These are phyloP conservation scores for Bipolaris gigantea DNA, from an alignment of 2,329 filamentous ascomycete genomes.

Conservation along the genomic window DNA sequence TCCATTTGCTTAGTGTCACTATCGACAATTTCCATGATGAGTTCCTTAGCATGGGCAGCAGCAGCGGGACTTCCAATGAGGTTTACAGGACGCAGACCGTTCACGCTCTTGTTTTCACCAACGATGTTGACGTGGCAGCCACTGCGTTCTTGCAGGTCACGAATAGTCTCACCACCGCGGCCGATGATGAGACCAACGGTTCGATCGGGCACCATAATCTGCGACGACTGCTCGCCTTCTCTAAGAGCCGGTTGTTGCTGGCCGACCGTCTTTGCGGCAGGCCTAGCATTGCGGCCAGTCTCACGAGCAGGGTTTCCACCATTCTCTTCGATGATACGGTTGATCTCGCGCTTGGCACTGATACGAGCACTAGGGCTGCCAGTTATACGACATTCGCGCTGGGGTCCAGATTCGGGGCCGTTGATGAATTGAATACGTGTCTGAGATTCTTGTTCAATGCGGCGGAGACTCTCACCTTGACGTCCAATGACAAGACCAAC, in stretches of 20 bases:
- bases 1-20: slow-evolving; percentile 68
- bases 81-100: slow-evolving; percentile 86
- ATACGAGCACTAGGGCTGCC: slow-evolving; percentile 71
- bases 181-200: slow-evolving; percentile 93
- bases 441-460: slow-evolving; percentile 79
- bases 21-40: slow-evolving; percentile 92
- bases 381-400: slow-evolving; percentile 83
- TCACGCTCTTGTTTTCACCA: slow-evolving; percentile 88
- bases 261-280: slow-evolving; percentile 47
- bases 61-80: slow-evolving; percentile 78
- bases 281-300: slow-evolving; percentile 40
- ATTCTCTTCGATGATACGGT: slow-evolving; percentile 85
- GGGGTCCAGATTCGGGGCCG: slow-evolving; percentile 70
- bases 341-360: slow-evolving; percentile 80
- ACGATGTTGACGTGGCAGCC: slow-evolving; percentile 97
- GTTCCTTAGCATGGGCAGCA: slow-evolving; percentile 76
- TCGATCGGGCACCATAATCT: slow-evolving; percentile 93
- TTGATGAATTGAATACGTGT: slow-evolving; percentile 89
- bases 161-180: slow-evolving; percentile 89
- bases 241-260: slow-evolving; percentile 57
- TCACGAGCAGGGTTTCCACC: slow-evolving; percentile 56
- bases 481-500: slow-evolving; percentile 90
- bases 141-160: slow-evolving; percentile 86
- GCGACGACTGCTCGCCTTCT: slow-evolving; percentile 81
- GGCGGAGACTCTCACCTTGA: slow-evolving; percentile 83